Base-by-base conservation (phyloP, 257 asterid species). In the Nicotiana sylvestris region DNA sequence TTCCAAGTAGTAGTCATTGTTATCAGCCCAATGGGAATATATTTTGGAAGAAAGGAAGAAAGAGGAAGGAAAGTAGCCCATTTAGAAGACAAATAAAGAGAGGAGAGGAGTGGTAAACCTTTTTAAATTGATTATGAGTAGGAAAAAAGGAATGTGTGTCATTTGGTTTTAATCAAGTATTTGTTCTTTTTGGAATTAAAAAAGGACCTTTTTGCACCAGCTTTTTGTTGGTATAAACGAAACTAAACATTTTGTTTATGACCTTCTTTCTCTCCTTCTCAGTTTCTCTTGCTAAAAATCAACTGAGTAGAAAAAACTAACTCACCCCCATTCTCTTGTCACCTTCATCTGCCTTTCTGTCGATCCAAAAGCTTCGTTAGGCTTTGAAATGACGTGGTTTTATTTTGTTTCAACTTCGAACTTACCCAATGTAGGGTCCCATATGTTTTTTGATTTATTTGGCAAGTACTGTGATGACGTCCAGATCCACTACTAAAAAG, bases 361-460 rank as follows among this genome's bases (percentile, higher is more conserved):
- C 6, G 2, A 74, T 49, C 17, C 39, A 74, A 74, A 51, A 27
- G 62, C 25, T 72, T n/a, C 27, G 1, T 49, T 25, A 74, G 62
- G 62, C 37, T 25, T 27, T 74, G 80, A 49, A 74, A 25, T 74
- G 80, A 49, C 4, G 4, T 3, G 2, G 5, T 74, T 74, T 62
- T 27, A 8, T 64, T 21, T 46, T 1, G 1, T 43, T 39, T 21
- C 43, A 51, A 53, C 62, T 49, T 74, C 11, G 80, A 15, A 74
- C 21, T 74, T 33, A 49, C 62, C 79, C 15, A 13, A 46, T 49
- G 25, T 3, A 0, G 39, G 25, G 62, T 49, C 39, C 56, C 79
- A 49, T 74, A 27, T 74, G 62, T 74, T 49, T 39, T 74, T 74
- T 74, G 58, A 74, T 74, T 74, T 74, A 49, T 74, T 72, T 27